phyloP scores from a whole-genome alignment of 2,329 filamentous ascomycete genomes.

The Neonectria coccinea region DNA sequence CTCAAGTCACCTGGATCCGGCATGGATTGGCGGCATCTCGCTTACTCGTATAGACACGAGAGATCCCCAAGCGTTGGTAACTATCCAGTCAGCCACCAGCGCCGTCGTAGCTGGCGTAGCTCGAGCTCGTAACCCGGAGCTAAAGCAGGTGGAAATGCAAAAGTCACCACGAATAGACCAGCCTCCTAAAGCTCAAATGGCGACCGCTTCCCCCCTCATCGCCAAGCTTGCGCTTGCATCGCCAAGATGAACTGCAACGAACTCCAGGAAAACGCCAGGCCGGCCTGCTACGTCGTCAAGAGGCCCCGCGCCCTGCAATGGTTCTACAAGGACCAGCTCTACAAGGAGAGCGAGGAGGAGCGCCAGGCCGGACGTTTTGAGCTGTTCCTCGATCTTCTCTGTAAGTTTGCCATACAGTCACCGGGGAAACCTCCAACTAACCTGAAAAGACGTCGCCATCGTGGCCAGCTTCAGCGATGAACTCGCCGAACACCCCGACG shows the following conservation, averaged over 20 bases:
- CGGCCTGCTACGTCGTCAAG: slow-evolving; percentile 52
- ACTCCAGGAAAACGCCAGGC: slow-evolving; percentile 47
- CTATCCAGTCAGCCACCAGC: slow-evolving; percentile 36
- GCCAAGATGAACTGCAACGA: slow-evolving; percentile 53
- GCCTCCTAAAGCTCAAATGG: slow-evolving; percentile 16
- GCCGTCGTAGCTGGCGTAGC: slow-evolving; percentile 22
- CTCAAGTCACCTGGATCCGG: slow-evolving; percentile 8
- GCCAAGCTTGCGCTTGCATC: background rate
- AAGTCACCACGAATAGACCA: slow-evolving; percentile 11
- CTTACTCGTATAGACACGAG: slow-evolving; percentile 24
- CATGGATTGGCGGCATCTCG: slow-evolving; percentile 21
- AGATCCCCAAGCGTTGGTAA: slow-evolving; percentile 36
- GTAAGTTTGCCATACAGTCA: slow-evolving; percentile 40
- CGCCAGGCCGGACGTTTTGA: slow-evolving; percentile 60
- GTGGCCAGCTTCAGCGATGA: slow-evolving; percentile 64
- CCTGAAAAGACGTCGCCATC: slow-evolving; percentile 56
- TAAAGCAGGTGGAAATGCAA: slow-evolving; percentile 17
- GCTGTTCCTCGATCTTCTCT: slow-evolving; percentile 62
- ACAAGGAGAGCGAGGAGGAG: slow-evolving; percentile 57
- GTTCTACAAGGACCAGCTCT: slow-evolving; percentile 57
- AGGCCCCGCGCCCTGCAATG: slow-evolving; percentile 57
- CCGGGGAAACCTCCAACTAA: slow-evolving; percentile 6
- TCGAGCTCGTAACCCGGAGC: slow-evolving; percentile 11
- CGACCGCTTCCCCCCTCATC: slow-evolving; percentile 11
- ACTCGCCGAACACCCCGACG: slow-evolving; percentile 58